Base-by-base conservation (phyloP, 2,329 filamentous ascomycete species). In the Fusarium nematophilum region DNA sequence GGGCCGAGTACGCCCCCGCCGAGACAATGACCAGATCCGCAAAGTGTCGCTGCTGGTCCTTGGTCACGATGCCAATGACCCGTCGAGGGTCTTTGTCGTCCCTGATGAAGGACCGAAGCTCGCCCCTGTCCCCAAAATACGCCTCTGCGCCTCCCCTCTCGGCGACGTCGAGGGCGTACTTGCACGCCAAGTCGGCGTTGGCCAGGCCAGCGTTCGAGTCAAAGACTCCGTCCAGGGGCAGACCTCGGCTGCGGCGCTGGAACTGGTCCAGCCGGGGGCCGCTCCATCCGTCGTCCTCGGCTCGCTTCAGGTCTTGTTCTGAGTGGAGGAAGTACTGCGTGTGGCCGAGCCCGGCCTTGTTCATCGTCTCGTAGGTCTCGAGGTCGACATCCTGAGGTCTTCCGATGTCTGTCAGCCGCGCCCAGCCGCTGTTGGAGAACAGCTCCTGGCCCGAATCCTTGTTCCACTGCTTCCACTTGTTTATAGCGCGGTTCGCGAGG, bases 1-100 rank as follows among this genome's bases (percentile, higher is more conserved):
- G n/a, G 26, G 26, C 15, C n/a, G 34, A 40, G 13, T 21, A 31
- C 15, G 33, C 17, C n/a, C 50, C 15, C 13, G 13, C 23, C 11
- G 45, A 29, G 47, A 54, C 45, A 27, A 57, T 40, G 15, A 37
- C 34, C 25, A 39, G 13, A 2, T 34, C 45, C 26, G 34, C 33
- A 48, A 15, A 17, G 15, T 48, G 42, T 14, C 26, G 34, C n/a
- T 31, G 4, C 11, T 30, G 26, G n/a, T 40, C 39, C 11, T 40
- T 17, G 4, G 13, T 26, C 36, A 38, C 42, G 17, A 42, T 31
- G 17, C 9, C 15, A 25, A 17, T 6, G 9, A 26, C 23, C 17
- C 25, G 9, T 26, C 17, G 27, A 34, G 31, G 14, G 17, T 40
- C 27, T 26, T 33, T 58, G 42, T 25, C 37, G 38, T 43, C 25